phyloP scores from a whole-genome alignment of 768 basidiomycete genomes.

The Macrolepiota dolichaula region DNA sequence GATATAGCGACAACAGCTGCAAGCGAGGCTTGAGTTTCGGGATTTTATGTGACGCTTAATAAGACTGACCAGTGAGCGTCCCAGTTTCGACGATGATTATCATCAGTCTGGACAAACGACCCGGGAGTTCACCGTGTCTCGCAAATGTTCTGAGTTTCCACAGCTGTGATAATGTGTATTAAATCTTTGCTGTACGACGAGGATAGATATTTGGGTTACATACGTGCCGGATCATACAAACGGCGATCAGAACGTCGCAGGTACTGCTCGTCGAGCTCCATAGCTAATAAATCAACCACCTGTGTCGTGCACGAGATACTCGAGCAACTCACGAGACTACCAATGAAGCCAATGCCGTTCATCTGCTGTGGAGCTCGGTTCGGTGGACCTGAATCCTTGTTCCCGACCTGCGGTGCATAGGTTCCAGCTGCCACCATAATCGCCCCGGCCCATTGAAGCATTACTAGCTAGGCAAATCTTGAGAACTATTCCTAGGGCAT shows the following conservation, averaged over 20 bases:
- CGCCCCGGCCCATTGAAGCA: conserved; percentile 1
- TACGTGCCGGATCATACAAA: conserved; percentile 3
- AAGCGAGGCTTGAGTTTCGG: not conserved
- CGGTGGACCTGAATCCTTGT: not conserved
- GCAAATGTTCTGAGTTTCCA: not conserved
- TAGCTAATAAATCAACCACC: not conserved
- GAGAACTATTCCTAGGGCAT: not conserved
- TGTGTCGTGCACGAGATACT: no score
- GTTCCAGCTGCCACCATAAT: conserved; percentile 1
- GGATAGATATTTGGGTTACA: not conserved
- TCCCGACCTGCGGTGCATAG: not conserved
- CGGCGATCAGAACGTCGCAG: conserved; percentile 4
- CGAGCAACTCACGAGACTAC: not conserved
- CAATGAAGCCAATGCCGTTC: not conserved
- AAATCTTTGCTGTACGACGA: not conserved
- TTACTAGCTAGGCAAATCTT: not conserved
- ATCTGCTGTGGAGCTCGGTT: not conserved
- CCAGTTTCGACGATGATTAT: conserved; percentile 9
- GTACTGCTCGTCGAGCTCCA: not conserved
- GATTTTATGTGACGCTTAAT: not conserved
- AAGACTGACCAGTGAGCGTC: conserved; percentile 6
- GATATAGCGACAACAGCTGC: conserved; percentile 3
- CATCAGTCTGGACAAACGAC: conserved; percentile 5
- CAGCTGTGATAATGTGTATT: not conserved
- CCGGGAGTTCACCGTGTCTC: not conserved